Evolutionary conservation across 1,284 basidiomycete species (phyloP), one percentile per base, ranked within the genome.

Genomic region (Moesziomyces sp.): DNA sequence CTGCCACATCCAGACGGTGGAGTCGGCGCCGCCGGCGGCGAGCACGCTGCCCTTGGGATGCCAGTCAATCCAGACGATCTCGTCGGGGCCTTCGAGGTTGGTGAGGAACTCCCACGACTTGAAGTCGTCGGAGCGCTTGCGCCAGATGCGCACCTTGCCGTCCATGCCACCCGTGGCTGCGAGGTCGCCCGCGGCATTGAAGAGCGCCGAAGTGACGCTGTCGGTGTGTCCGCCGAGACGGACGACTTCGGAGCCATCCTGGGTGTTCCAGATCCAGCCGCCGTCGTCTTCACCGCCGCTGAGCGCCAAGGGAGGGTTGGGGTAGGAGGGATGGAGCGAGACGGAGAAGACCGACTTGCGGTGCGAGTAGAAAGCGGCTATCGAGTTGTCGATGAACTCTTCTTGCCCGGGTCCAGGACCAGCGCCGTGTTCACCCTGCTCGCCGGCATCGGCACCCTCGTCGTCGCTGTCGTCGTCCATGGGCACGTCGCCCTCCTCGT

Each of bases 1-100:
- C 86, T 97, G 93, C 95, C 95, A 99, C 80, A 99, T 87, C 96
- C 96, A 99, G n/a, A 96, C 90, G 5, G 92, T 97, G 5, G 92
- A 89, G 85, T 99, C 96, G 74, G 96, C 93, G 19, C 93, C 92
- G 40, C 96, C 96, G 0, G 93, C 94, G 3, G 96, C 88, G 0
- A 99, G 88, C 3, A 97, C 92, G 49, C 87, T 87, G 16, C 95
- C 97, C 84, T 91, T 94, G 0, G 97, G 96, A 86, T 99, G 97
- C 96, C 96, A 99, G 86, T 90, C 87, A 52, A 99, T 84, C 90
- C 94, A 97, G 87, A 91, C 91, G 64, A 98, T 91, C 87, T 99
- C 96, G 85, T 97, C 94, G 14, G 93, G 93, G 3, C 94, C 95
- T 80, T 95, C 91, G 51, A 98, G 86, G 83, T 92, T 92, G 9